phyloP scores from a whole-genome alignment of 1,284 basidiomycete genomes.

The Cutaneotrichosporon cutaneum region DNA sequence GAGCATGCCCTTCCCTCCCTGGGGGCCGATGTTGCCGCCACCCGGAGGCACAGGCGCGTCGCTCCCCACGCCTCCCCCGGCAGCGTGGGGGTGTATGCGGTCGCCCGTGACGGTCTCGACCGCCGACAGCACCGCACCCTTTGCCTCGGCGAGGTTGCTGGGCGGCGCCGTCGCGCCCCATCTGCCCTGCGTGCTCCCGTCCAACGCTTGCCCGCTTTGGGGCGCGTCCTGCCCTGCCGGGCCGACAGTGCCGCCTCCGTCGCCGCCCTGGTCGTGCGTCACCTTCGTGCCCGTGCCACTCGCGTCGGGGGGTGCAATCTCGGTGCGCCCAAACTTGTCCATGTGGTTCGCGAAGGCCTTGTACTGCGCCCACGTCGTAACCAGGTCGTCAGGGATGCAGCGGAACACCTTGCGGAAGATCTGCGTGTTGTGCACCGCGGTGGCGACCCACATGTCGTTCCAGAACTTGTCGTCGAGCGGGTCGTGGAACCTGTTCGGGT shows the following conservation, averaged over 20 bases:
- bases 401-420: conserved; percentile 92
- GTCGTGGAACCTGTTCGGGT: conserved; percentile 78
- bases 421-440: conserved; percentile 83
- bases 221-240: conserved; percentile 28
- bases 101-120: background rate
- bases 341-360: conserved; percentile 74
- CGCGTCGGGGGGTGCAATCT: conserved; percentile 14
- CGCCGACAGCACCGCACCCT: background rate
- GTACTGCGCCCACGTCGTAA: conserved; percentile 93
- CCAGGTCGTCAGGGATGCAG: conserved; percentile 81
- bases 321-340: conserved; percentile 61
- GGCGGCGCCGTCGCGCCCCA: conserved; percentile 3
- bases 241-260: conserved; percentile 52
- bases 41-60: too few species aligned
- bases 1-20: too few species aligned
- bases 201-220: background rate
- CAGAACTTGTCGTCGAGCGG: conserved; percentile 82
- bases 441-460: conserved; percentile 82
- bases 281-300: conserved; percentile 40
- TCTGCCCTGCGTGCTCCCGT: background rate
- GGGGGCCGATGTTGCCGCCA: too few species aligned
- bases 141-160: conserved; percentile 6
- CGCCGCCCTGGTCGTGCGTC: conserved; percentile 53
- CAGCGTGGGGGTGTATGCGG: background rate
- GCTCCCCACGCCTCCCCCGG: background rate